A percentile compares a stretch with the other conserved stretches of the same genome.
phyloP scores from a whole-genome alignment of 371 early-diverging fungal genomes.

The Apophysomyces trapeziformis region DNA sequence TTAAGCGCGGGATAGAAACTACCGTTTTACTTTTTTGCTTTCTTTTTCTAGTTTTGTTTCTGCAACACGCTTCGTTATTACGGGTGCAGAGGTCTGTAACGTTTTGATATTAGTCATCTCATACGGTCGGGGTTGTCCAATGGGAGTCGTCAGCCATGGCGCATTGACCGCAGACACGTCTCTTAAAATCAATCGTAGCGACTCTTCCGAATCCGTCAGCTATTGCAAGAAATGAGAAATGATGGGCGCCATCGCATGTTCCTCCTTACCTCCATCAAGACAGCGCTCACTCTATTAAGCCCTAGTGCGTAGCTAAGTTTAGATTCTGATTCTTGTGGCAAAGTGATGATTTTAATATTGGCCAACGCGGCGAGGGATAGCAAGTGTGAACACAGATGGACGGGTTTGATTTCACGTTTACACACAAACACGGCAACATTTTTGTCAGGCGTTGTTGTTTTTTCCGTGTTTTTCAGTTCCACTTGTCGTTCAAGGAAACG shows the following conservation, averaged over 20 bases:
- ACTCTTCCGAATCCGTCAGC: slow-evolving; percentile 29
- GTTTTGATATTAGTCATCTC: slow-evolving; percentile 26
- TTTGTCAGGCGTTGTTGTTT: neutral
- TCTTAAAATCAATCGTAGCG: slow-evolving; percentile 27
- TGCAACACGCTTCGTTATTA: neutral
- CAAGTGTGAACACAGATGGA: slow-evolving; percentile 38
- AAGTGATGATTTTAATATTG: slow-evolving; percentile 25
- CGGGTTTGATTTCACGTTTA: slow-evolving; percentile 41
- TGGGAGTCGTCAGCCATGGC: slow-evolving; percentile 31
- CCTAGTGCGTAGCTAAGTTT: slow-evolving; percentile 27
- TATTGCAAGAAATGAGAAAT: neutral
- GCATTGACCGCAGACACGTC: slow-evolving; percentile 30
- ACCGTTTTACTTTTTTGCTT: neutral
- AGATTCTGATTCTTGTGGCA: slow-evolving; percentile 35
- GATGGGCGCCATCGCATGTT: too few relatives aligned
- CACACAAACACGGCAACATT: slow-evolving; percentile 39
- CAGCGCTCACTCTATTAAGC: slow-evolving; percentile 22
- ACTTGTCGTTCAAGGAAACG: slow-evolving; percentile 30
- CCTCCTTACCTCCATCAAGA: slow-evolving; percentile 30
- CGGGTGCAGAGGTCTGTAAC: slow-evolving; percentile 34
- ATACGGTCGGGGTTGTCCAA: slow-evolving; percentile 13
- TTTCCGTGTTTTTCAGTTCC: slow-evolving; percentile 10
- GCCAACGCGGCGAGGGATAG: slow-evolving; percentile 40
- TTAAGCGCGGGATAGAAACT: neutral
- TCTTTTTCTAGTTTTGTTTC: neutral